phyloP scores from a whole-genome alignment of 1,284 basidiomycete genomes.

The Ganoderma boninense region DNA sequence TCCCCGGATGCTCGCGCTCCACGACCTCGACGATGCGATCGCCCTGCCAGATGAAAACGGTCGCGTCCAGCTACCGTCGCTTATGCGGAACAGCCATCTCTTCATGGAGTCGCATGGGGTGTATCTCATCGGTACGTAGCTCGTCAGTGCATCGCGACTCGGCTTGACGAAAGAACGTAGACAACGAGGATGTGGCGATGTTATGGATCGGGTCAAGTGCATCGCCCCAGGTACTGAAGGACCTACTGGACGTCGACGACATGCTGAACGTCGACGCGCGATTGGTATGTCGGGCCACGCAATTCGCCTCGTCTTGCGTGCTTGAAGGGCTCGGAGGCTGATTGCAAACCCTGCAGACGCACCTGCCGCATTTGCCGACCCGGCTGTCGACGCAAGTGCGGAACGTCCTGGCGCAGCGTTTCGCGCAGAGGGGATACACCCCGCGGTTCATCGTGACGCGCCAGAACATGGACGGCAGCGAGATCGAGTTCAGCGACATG shows the following conservation, averaged over 20 bases:
- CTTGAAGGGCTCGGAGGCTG: background rate
- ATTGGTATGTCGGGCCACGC: constrained; percentile 60
- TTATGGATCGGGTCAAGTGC: constrained; percentile 91
- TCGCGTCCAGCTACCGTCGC: constrained; percentile 74
- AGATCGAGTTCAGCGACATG: constrained; percentile 98
- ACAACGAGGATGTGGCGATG: constrained; percentile 92
- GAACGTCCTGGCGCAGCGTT: constrained; percentile 83
- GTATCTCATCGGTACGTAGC: constrained; percentile 84
- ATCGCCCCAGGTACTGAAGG: constrained; percentile 84
- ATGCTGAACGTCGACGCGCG: constrained; percentile 77
- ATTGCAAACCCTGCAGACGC: constrained; percentile 52
- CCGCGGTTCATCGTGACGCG: constrained; percentile 84
- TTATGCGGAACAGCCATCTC: constrained; percentile 86
- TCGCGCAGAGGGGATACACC: constrained; percentile 66
- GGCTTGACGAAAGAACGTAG: constrained; percentile 48
- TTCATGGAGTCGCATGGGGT: constrained; percentile 93
- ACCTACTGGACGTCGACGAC: constrained; percentile 89
- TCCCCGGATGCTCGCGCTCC: constrained; percentile 89
- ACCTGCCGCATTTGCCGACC: constrained; percentile 80
- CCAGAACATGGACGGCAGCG: constrained; percentile 93
- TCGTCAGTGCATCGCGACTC: background rate
- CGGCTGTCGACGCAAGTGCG: constrained; percentile 86
- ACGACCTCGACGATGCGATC: constrained; percentile 80
- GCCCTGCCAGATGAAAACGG: constrained; percentile 76
- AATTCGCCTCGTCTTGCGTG: background rate